These are phyloP conservation scores for Xeromyces bisporus DNA, from an alignment of 495 filamentous ascomycete species.

Conservation along the genomic window DNA sequence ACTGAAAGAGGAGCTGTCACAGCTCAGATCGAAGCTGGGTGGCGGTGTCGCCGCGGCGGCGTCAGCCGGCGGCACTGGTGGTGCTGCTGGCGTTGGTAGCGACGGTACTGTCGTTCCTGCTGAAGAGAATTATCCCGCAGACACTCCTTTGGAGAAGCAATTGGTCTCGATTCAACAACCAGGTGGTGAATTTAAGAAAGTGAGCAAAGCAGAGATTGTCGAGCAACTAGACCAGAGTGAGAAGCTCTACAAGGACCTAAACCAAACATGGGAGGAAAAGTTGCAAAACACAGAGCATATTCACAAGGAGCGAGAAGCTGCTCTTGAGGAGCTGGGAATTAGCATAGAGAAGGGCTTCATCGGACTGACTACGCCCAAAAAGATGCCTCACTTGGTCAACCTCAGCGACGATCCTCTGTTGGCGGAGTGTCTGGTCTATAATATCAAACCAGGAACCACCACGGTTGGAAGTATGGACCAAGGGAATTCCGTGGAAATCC, in stretches of 20 bases:
- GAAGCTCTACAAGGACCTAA: constrained; percentile 89
- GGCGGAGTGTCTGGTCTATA: constrained; percentile 95
- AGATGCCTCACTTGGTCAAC: constrained; percentile 98
- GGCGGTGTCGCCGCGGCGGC: constrained; percentile 37
- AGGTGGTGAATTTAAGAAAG: constrained; percentile 80
- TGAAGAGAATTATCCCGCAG: constrained; percentile 76
- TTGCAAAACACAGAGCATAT: constrained; percentile 87
- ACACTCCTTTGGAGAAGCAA: constrained; percentile 84
- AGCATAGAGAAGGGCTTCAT: constrained; percentile 98
- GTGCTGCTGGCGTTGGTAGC: no score
- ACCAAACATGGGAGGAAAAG: constrained; percentile 98
- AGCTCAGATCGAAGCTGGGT: constrained; percentile 73
- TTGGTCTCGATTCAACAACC: constrained; percentile 83
- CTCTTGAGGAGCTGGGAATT: constrained; percentile 91
- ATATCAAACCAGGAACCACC: constrained; percentile 87
- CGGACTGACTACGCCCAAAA: constrained; percentile 88
- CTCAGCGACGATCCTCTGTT: constrained; percentile 89
- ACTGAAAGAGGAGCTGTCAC: constrained; percentile 82
- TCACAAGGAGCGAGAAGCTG: constrained; percentile 91
- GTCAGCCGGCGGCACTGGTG: constrained; percentile 18
- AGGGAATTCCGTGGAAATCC: constrained; percentile 68
- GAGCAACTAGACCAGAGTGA: constrained; percentile 92
- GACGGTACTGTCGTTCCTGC: constrained; percentile 28
- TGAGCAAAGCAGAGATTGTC: constrained; percentile 95
- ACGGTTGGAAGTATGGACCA: constrained; percentile 81